Evolutionary conservation across 2,329 filamentous ascomycete species (phyloP).

Genomic region (Paraphaeosphaeria minitans): DNA sequence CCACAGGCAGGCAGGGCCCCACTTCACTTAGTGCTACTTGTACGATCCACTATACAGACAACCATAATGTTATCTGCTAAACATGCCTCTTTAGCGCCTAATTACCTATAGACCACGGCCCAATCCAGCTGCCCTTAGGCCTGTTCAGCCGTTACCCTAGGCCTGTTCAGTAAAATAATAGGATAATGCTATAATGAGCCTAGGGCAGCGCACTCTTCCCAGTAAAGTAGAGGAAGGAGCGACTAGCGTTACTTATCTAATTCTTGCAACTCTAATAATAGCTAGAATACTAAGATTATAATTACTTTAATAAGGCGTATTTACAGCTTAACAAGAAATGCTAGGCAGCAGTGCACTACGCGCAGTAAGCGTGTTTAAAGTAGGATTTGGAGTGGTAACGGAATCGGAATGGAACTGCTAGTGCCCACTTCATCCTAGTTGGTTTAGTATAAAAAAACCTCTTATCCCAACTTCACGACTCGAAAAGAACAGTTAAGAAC

Average conservation of each 20-base stretch:
- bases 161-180: too few relatives aligned
- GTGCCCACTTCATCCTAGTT: not conserved
- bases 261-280: not conserved
- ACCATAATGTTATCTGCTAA: too few relatives aligned
- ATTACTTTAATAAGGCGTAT: not conserved
- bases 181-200: too few relatives aligned
- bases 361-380: not conserved
- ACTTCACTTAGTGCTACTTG: too few relatives aligned
- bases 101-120: too few relatives aligned
- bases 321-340: not conserved
- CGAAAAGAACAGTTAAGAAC: not conserved
- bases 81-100: too few relatives aligned
- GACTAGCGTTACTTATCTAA: not conserved
- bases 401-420: constrained; percentile 7
- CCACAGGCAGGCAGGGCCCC: too few relatives aligned
- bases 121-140: too few relatives aligned
- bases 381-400: constrained; percentile 1
- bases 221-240: too few relatives aligned
- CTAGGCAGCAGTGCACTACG: not conserved
- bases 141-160: too few relatives aligned
- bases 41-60: too few relatives aligned
- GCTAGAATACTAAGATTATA: not conserved
- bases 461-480: not conserved
- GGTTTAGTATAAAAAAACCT: not conserved
- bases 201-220: too few relatives aligned